Conservation (phyloP, 1,284 basidiomycete species). For the Ganoderma multipileum region DNA sequence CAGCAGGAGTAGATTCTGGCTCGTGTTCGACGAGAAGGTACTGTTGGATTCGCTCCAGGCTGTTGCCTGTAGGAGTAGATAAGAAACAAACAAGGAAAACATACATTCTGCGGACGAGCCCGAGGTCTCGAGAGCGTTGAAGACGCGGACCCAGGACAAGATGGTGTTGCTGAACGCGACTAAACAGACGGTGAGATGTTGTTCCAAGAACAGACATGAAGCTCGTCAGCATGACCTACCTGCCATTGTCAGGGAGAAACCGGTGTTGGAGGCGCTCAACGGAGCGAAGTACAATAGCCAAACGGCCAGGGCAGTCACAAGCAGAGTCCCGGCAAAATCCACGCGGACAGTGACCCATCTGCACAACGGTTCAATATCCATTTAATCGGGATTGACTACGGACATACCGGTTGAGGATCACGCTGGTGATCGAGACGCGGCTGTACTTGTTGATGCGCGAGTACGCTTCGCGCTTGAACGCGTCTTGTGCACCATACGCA, state of each 20-base stretch:
- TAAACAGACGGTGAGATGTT: slow-evolving; percentile 20
- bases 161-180: slow-evolving; percentile 62
- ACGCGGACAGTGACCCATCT: slow-evolving; percentile 40
- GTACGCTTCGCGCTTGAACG: slow-evolving; percentile 53
- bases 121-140: slow-evolving; percentile 64
- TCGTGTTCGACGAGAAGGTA: slow-evolving; percentile 79
- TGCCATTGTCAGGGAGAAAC: slow-evolving; percentile 59
- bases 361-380: not conserved
- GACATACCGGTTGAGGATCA: slow-evolving; percentile 55
- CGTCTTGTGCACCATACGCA: slow-evolving; percentile 61
- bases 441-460: slow-evolving; percentile 56
- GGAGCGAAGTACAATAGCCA: slow-evolving; percentile 56
- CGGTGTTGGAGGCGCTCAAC: slow-evolving; percentile 50
- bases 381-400: not conserved
- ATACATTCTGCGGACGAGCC: slow-evolving; percentile 6
- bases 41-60: slow-evolving; percentile 52
- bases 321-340: slow-evolving; percentile 55
- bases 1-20: slow-evolving; percentile 51
- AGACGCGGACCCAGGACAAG: slow-evolving; percentile 54
- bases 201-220: not conserved
- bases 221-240: slow-evolving; percentile 35
- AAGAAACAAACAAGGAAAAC: not conserved
- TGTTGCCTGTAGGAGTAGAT: slow-evolving; percentile 6
- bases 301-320: slow-evolving; percentile 56
- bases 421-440: slow-evolving; percentile 53